Evolutionary conservation across 106 monocot genomes (phyloP).

Genomic region (Dendrobium officinale): DNA sequence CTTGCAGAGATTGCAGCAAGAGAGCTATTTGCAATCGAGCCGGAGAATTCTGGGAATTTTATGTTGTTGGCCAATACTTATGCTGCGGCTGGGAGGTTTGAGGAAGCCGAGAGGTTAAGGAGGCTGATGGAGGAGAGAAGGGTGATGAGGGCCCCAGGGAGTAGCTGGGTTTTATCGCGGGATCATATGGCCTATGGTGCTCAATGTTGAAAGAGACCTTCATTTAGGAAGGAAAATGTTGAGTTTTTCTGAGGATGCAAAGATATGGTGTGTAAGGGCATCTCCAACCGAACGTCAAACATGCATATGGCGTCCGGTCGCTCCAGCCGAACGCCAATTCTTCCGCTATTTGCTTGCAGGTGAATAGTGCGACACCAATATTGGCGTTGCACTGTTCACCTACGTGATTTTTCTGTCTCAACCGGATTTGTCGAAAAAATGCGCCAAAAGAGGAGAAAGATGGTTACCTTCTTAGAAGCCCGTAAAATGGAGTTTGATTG

Average conservation of each 20-base stretch:
- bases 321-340: too few species aligned
- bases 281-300: too few species aligned
- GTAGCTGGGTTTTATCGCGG: conserved; percentile 46
- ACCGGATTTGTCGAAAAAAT: too few species aligned
- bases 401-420: too few species aligned
- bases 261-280: too few species aligned
- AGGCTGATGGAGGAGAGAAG: conserved; percentile 44
- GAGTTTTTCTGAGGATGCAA: background rate
- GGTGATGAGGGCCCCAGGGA: conserved; percentile 39
- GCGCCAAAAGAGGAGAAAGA: too few species aligned
- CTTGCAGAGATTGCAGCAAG: conserved; percentile 55
- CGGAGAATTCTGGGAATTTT: conserved; percentile 66
- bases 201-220: background rate
- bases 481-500: too few species aligned
- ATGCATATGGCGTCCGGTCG: too few species aligned
- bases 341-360: too few species aligned
- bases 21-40: conserved; percentile 65
- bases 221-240: background rate
- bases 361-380: too few species aligned
- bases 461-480: too few species aligned
- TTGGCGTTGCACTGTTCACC: too few species aligned
- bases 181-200: background rate
- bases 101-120: conserved; percentile 44
- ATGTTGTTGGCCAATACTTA: conserved; percentile 52
- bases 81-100: conserved; percentile 37